Evolutionary conservation across 345 rosid genomes (phyloP).

Genomic region (Passiflora organensis): DNA sequence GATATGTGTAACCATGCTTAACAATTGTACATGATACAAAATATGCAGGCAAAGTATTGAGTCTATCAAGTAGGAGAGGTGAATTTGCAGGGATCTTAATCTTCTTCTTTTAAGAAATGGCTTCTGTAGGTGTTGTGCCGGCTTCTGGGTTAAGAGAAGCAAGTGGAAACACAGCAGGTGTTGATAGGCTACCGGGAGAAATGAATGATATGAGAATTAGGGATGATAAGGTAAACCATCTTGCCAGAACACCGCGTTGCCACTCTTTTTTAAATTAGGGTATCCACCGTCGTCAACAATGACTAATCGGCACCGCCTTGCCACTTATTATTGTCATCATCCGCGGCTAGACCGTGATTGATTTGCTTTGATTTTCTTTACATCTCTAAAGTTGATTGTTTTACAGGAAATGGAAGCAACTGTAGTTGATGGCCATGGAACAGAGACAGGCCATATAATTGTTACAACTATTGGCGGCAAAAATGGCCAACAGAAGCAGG

Average conservation of each 20-base stretch:
- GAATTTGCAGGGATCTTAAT: constrained; percentile 1
- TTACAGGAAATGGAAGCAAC: constrained; percentile 83
- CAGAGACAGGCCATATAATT: constrained; percentile 78
- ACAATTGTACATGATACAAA: not conserved
- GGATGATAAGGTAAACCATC: constrained; percentile 62
- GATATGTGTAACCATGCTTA: not conserved
- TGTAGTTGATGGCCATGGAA: constrained; percentile 78
- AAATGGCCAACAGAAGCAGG: constrained; percentile 82
- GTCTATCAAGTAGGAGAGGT: constrained; percentile 4
- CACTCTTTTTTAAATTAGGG: no score
- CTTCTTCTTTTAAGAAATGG: constrained; percentile 35
- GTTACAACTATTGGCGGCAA: constrained; percentile 81
- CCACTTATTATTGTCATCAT: not conserved
- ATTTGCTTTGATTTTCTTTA: not conserved
- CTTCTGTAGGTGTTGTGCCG: constrained; percentile 53
- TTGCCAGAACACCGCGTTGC: no score
- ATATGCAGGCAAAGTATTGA: constrained; percentile 11
- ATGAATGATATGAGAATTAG: constrained; percentile 89
- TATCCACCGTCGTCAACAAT: no score
- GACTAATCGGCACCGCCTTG: no score
- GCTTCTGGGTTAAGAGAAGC: constrained; percentile 52
- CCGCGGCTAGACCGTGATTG: not conserved
- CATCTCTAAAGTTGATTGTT: constrained; percentile 3
- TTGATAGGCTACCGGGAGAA: constrained; percentile 78
- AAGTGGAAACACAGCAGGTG: constrained; percentile 43